Evolutionary conservation across 139 green algal genomes (phyloP).

Genomic region (Chlorella sorokiniana): DNA sequence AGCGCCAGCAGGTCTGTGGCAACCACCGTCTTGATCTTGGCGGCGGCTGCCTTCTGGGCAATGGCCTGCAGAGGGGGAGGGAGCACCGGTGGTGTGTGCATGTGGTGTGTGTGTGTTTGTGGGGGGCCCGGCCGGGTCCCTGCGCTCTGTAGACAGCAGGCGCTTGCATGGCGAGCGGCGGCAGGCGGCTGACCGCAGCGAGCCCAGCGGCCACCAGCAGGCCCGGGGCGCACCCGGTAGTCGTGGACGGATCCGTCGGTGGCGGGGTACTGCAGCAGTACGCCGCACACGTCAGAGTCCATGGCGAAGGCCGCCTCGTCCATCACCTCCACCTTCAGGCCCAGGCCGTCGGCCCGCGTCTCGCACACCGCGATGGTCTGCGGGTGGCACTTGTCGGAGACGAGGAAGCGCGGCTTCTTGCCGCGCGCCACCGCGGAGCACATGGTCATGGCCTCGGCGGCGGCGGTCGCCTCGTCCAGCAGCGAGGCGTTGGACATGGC

Average conservation of each 20-base stretch:
- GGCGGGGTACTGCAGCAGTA: conserved; percentile 97
- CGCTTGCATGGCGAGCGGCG: too few species aligned
- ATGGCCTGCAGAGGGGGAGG: conserved; percentile 5
- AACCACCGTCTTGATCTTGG: conserved; percentile 82
- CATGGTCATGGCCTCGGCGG: conserved; percentile 99
- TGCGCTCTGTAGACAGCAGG: too few species aligned
- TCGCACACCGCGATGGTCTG: conserved; percentile 97
- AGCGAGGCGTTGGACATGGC: conserved; percentile 93
- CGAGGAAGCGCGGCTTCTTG: conserved; percentile 98
- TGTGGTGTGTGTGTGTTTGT: too few species aligned
- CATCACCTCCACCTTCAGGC: conserved; percentile 83
- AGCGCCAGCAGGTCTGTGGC: conserved; percentile 97
- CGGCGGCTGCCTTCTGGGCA: conserved; percentile 51
- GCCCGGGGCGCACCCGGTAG: conserved; percentile 73
- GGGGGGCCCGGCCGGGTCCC: too few species aligned
- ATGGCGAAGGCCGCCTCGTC: conserved; percentile 68
- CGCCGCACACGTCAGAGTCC: conserved; percentile 91
- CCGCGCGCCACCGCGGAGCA: conserved; percentile 88
- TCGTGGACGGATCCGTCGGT: conserved; percentile 91
- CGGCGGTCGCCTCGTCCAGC: conserved; percentile 97
- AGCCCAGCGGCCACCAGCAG: not conserved
- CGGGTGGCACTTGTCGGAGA: conserved; percentile 96
- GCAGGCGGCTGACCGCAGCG: not conserved
- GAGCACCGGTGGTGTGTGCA: too few species aligned
- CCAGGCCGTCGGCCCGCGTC: conserved; percentile 94